Evolutionary conservation across 2,329 filamentous ascomycete genomes (phyloP).

Genomic region (Fusarium newnesense): DNA sequence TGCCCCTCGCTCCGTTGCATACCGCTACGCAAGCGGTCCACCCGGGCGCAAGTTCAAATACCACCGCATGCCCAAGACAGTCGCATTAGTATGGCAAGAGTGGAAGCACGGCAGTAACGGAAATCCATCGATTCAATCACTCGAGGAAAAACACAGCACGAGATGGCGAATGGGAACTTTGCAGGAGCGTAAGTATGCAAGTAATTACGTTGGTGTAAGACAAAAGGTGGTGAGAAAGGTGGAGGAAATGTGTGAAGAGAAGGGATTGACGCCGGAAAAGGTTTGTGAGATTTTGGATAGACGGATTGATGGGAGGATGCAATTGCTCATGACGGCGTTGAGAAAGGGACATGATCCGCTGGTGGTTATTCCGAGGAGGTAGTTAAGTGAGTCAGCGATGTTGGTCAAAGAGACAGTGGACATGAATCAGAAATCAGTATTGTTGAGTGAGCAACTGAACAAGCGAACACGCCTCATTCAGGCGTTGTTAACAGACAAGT

Average conservation of each 20-base stretch:
- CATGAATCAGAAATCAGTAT: background rate
- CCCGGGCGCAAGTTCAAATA: slow-evolving; percentile 32
- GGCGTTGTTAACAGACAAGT: background rate
- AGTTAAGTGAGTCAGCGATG: background rate
- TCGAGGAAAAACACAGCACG: slow-evolving; percentile 35
- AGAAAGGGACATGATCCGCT: slow-evolving; percentile 38
- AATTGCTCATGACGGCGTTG: slow-evolving; percentile 34
- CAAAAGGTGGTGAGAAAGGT: slow-evolving; percentile 36
- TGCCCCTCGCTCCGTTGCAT: slow-evolving; percentile 20
- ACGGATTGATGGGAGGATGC: slow-evolving; percentile 40
- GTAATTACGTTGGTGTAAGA: slow-evolving; percentile 42
- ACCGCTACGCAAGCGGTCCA: slow-evolving; percentile 33
- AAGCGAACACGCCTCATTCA: background rate
- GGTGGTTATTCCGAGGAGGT: slow-evolving; percentile 19
- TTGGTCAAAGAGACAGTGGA: background rate
- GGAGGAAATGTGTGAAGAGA: slow-evolving; percentile 25
- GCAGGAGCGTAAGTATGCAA: slow-evolving; percentile 40
- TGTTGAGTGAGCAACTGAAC: background rate
- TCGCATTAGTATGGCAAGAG: slow-evolving; percentile 38
- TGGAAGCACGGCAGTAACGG: slow-evolving; percentile 37
- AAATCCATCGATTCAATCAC: slow-evolving; percentile 35
- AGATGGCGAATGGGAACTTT: slow-evolving; percentile 33
- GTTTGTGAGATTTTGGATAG: slow-evolving; percentile 31
- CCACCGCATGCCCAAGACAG: slow-evolving; percentile 39
- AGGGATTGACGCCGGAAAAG: background rate